Conservation (phyloP, 169 alveolate species). For the Cardiosporidium cionae region DNA sequence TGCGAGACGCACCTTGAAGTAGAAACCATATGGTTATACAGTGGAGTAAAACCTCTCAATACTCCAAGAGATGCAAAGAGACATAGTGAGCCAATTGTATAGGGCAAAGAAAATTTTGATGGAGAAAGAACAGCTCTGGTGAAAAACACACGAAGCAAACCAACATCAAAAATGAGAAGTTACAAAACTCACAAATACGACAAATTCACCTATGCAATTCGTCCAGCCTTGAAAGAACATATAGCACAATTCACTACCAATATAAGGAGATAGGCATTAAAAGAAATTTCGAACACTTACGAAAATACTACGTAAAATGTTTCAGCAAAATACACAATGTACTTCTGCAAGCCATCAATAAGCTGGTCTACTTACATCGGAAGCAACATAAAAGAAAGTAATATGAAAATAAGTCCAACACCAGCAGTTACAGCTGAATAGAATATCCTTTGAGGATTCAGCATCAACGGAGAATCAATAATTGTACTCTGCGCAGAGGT, state of each 20-base stretch:
- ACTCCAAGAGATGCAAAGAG: background rate
- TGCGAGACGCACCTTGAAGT: background rate
- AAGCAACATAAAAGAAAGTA: background rate
- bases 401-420: background rate
- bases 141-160: too few relatives aligned
- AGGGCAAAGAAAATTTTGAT: background rate
- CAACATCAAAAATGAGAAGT: too few relatives aligned
- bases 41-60: background rate
- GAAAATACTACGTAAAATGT: too few relatives aligned
- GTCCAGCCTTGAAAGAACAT: too few relatives aligned
- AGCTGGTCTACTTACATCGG: background rate
- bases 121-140: background rate
- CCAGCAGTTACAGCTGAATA: background rate
- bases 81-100: background rate
- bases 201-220: too few relatives aligned
- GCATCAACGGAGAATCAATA: background rate
- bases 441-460: background rate
- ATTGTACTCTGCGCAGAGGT: background rate
- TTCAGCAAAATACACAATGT: too few relatives aligned
- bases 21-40: background rate
- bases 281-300: too few relatives aligned
- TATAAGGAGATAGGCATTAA: too few relatives aligned
- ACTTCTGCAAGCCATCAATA: too few relatives aligned
- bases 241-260: too few relatives aligned
- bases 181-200: too few relatives aligned